Base-by-base conservation (phyloP, 345 rosid species). In the Ceriops tagal region DNA sequence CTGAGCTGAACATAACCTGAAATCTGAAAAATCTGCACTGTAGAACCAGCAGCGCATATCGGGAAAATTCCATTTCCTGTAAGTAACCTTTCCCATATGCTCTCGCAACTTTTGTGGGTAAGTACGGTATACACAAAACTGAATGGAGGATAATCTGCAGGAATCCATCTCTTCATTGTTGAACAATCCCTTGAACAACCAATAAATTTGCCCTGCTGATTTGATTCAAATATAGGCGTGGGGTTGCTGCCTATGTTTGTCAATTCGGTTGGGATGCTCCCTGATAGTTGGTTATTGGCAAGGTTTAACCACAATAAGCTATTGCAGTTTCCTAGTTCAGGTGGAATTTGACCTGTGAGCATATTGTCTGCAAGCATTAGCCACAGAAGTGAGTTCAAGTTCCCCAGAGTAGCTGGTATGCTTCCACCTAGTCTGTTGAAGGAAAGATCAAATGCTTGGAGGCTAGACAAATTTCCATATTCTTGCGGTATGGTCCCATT, bases 251-350 rank as follows among this genome's bases (percentile, higher is more conserved):
- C 98, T 52, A 89, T 87, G 61, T 70, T 79, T 52, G 77, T 75
- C 85, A 93, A 32, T 70, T 91, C 88, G 0, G 81, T 71, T 58
- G 95, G 96, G 37, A 89, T 58, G 22, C 30, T 62, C 56, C 97
- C 98, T 1, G 90, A 78, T 22, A 93, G 84, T 35, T 82, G 73
- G 78, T 93, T 93, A 72, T 91, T 87, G 15, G 96, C 91, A 18
- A 91, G 85, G 76, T 91, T 93, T 59, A 93, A 62, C 98, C 98
- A 93, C 75, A 93, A 66, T 71, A 93, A 84, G 78, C 98, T 91
- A 2, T 20, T 49, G 80, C 97, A 91, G 72, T 81, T 89, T 8
- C 98, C 98, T 57, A 93, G 58, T 75, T 89, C 86, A 3, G 43
- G 67, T 0, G 98, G 97, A 58, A 93, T 89, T 61, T 83, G 79